Percentiles rank a stretch among this genome's conserved stretches.
Conservation (phyloP, 83 land plant genomes). For the Picea engelmannii region DNA sequence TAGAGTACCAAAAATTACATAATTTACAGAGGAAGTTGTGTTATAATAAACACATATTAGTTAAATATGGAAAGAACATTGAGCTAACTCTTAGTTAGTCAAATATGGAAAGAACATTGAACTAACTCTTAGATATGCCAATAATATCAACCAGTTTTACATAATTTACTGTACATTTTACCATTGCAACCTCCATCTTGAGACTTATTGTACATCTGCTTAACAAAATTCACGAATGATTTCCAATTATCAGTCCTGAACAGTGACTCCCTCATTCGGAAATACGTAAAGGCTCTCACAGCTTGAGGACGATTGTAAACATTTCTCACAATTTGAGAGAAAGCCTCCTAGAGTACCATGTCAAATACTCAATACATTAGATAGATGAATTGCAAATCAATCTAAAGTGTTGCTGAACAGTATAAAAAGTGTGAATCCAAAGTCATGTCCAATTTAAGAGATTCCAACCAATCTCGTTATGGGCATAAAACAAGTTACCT, state of each 20-base stretch:
- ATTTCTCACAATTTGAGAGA: constrained; percentile 27
- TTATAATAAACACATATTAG: constrained; percentile 11
- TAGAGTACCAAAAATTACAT: neutral
- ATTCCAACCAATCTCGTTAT: neutral
- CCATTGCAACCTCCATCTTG: constrained; percentile 18
- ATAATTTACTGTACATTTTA: constrained; percentile 20
- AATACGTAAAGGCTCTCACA: constrained; percentile 34
- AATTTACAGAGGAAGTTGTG: constrained; percentile 9
- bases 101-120: constrained; percentile 5
- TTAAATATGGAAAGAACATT: constrained; percentile 4
- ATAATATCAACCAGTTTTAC: constrained; percentile 14
- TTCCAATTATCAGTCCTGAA: constrained; percentile 34
- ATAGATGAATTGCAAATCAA: neutral
- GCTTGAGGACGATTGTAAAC: constrained; percentile 17
- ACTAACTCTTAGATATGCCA: neutral
- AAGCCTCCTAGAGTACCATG: constrained; percentile 24
- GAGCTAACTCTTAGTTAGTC: neutral
- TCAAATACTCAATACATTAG: constrained; percentile 3
- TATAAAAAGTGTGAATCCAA: neutral
- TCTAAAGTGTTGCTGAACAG: neutral
- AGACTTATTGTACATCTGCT: constrained; percentile 27
- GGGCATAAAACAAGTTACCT: constrained; percentile 21
- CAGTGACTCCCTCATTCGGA: constrained; percentile 26
- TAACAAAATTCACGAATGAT: constrained; percentile 34
- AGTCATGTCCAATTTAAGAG: neutral